Base-by-base conservation (phyloP, 345 rosid genomes). In the Brassica cretica region DNA sequence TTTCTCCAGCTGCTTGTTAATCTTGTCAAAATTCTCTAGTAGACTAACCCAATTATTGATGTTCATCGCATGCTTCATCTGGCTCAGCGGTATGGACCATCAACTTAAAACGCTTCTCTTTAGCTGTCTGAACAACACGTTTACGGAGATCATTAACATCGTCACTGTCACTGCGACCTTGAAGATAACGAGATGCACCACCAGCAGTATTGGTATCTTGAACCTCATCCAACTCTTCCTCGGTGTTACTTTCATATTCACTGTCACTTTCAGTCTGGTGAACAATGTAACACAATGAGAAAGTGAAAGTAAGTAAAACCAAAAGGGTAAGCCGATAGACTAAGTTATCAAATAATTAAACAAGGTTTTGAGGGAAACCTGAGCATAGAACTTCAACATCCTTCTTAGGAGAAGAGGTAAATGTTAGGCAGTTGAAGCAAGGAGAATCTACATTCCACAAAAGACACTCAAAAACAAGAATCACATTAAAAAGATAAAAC, bases 211-310 rank as follows among this genome's bases (percentile, higher is more conserved):
- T 93, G 6, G 68, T 83, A 32, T 53, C 78, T 69, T 68, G 81
- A 56, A 62, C 73, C 5, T 76, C 75, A 0, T 84, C 89, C 77
- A 64, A 41, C 29, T 87, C 98, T 2, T 87, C 89, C 14, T 66
- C 88, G 12, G 74, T 18, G 30, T 90, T 87, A 76, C 82, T 87
- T 72, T 87, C 97, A 64, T 85, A 85, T 88, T 41, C 97, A 9
- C 88, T 80, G 41, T 91, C 97, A 72, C 93, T 90, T n/a, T 84
- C 94, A 64, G 86, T 89, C 97, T 72, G n/a, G 51, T 2, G 30
- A 71, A 59, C 29, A 59, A 10, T 63, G 25, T 46, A 6, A 33
- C 44, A 64, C 16, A 65, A 10, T n/a, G 5, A 21, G 24, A 21
- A 21, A 21, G 24, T 21, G 24, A 69, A 71, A 65, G 15, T 8